Evolutionary conservation across 129 eudicot species (phyloP).

Genomic region (Artemisia tridentata): DNA sequence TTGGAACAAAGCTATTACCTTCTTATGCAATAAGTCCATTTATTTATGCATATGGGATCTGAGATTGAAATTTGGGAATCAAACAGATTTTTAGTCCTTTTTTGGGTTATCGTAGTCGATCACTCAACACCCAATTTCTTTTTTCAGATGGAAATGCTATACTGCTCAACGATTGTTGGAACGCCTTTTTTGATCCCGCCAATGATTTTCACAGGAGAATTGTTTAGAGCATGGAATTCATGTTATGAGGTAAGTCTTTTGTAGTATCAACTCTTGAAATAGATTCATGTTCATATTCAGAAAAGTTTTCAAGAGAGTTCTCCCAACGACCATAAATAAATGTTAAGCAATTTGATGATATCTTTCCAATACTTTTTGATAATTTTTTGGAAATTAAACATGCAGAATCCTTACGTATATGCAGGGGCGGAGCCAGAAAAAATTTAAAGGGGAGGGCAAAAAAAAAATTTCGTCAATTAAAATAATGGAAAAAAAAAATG

Average conservation of each 20-base stretch:
- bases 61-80: neutral
- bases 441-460: too few relatives aligned
- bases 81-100: neutral
- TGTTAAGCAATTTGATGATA: slow-evolving; percentile 4
- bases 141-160: slow-evolving; percentile 87
- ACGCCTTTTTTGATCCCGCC: slow-evolving; percentile 90
- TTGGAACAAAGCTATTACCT: neutral
- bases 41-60: neutral
- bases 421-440: too few relatives aligned
- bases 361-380: neutral
- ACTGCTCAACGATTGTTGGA: slow-evolving; percentile 93
- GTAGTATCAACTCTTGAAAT: neutral
- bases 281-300: neutral
- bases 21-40: neutral
- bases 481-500: too few relatives aligned
- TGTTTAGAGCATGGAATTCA: slow-evolving; percentile 83
- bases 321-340: slow-evolving; percentile 2
- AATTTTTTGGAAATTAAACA: neutral
- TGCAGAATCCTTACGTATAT: slow-evolving; percentile 85
- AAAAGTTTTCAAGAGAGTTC: slow-evolving; percentile 13
- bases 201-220: slow-evolving; percentile 86
- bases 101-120: neutral
- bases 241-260: slow-evolving; percentile 66
- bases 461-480: too few relatives aligned
- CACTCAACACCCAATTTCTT: neutral